Base-by-base conservation (phyloP, 2,329 filamentous ascomycete species). In the Phialophora tarda region DNA sequence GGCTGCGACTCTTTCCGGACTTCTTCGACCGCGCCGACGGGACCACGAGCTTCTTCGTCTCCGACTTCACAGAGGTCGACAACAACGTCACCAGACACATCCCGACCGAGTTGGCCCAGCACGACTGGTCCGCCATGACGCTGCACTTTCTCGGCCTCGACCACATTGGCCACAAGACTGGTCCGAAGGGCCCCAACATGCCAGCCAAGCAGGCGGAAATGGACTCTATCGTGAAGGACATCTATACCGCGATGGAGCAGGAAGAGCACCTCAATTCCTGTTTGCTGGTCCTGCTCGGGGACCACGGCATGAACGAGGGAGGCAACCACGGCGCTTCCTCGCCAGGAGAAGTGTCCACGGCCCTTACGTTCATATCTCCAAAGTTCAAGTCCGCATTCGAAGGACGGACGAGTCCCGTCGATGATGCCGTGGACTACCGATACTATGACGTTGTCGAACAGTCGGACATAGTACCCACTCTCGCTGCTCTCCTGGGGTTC, bases 231-330 rank as follows among this genome's bases (percentile, higher is more conserved):
- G 89, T 97, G 47, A 82, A 83, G 68, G 81, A 86, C 64, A 89
- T 99, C 28, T 97, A 92, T 75, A 81, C 84, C 12, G 90, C 91
- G 6, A 90, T 99, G 70, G 85, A 90, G 74, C 84, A 83, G 3
- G 80, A 91, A 63, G 76, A 84, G 1, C 90, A 97, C 77, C 86
- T 97, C 0, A 76, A 86, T 34, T 90, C 91, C 4, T 93, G 94
- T 0, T 81, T 99, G 1, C 85, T 99, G 54, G 88, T 99, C 2
- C 80, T 99, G 6, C 92, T 90, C 64, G 95, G 95, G 63, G 96
- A 99, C 74, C 95, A 99, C 76, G 95, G 95, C n/a, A 99, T 99
- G 95, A 99, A 98, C 73, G 94, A 98, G 73, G 95, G 92, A 23
- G 95, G 95, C 2, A 98, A 98, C 72, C 95, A 99, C 76, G 95